These are phyloP conservation scores for Penicillium simplicissimum DNA, from an alignment of 495 filamentous ascomycete species.

Conservation along the genomic window DNA sequence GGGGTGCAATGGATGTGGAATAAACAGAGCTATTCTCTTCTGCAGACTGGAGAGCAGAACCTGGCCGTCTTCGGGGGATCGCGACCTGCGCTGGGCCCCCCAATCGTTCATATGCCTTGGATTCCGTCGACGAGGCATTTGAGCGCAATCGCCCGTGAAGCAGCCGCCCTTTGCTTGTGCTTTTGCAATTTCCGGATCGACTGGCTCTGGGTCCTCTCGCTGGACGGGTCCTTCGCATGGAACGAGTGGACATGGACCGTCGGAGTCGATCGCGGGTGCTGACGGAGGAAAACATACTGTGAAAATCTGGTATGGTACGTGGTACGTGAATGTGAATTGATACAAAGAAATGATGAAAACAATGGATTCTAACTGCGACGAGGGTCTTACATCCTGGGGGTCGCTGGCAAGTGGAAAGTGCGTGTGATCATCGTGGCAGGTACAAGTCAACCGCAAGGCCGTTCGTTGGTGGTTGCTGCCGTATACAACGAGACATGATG, in stretches of 20 bases:
- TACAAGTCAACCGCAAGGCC: not conserved
- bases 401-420: not conserved
- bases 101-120: constrained; percentile 34
- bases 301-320: constrained; percentile 27
- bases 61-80: constrained; percentile 32
- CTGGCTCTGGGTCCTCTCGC: constrained; percentile 38
- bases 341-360: not conserved
- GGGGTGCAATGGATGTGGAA: constrained; percentile 1
- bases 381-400: not conserved
- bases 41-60: constrained; percentile 16
- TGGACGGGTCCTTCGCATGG: constrained; percentile 45
- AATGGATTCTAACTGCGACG: not conserved
- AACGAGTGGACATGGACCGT: constrained; percentile 65
- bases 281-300: constrained; percentile 33
- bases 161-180: constrained; percentile 67
- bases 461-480: not conserved
- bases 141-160: constrained; percentile 66
- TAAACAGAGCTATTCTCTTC: constrained; percentile 9
- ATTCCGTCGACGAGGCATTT: constrained; percentile 40
- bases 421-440: constrained; percentile 1
- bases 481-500: not conserved
- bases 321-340: constrained; percentile 20
- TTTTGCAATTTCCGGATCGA: constrained; percentile 56
- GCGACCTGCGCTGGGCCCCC: constrained; percentile 43
- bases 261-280: constrained; percentile 48